These are phyloP conservation scores for Schwanniomyces etchellsii DNA, from an alignment of 1,139 yeast genomes.

Conservation along the genomic window DNA sequence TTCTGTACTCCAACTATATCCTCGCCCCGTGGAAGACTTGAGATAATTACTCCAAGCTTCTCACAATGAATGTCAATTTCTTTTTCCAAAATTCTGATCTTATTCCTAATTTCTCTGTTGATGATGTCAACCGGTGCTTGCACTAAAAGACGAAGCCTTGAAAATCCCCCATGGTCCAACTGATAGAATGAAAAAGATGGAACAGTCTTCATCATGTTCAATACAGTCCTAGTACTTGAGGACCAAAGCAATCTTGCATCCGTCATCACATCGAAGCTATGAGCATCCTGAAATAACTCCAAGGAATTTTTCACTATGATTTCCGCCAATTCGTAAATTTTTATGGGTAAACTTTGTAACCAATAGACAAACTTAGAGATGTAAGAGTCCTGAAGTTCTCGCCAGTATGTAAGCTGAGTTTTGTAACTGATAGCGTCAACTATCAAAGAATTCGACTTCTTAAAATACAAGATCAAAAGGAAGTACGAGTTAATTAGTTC, in stretches of 20 bases:
- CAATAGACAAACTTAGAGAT: slow-evolving; percentile 25
- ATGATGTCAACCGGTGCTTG: slow-evolving; percentile 16
- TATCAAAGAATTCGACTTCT: slow-evolving; percentile 29
- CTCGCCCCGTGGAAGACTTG: slow-evolving; percentile 2
- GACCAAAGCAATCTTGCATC: slow-evolving; percentile 2
- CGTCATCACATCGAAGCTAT: slow-evolving; percentile 1
- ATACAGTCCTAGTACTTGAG: slow-evolving; percentile 2
- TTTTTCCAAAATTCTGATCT: slow-evolving; percentile 14
- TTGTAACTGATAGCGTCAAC: slow-evolving; percentile 31
- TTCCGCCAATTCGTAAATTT: slow-evolving; percentile 12
- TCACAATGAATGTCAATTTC: slow-evolving; percentile 16
- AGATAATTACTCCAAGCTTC: slow-evolving; percentile 16
- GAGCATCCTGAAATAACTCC: slow-evolving; percentile 3
- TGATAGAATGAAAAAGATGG: slow-evolving; percentile 5
- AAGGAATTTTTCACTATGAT: slow-evolving; percentile 7
- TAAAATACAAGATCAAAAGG: slow-evolving; percentile 19
- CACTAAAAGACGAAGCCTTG: slow-evolving; percentile 8
- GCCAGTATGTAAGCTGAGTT: slow-evolving; percentile 35
- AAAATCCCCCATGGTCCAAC: slow-evolving; percentile 2
- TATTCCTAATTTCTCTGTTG: slow-evolving; percentile 16
- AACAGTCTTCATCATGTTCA: slow-evolving; percentile 3
- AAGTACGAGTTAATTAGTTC: slow-evolving; percentile 21
- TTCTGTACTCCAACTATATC: background rate
- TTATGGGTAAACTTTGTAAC: slow-evolving; percentile 29
- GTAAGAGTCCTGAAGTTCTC: slow-evolving; percentile 19